Evolutionary conservation across 2,329 filamentous ascomycete genomes (phyloP).

Genomic region (Curvularia spicifera): DNA sequence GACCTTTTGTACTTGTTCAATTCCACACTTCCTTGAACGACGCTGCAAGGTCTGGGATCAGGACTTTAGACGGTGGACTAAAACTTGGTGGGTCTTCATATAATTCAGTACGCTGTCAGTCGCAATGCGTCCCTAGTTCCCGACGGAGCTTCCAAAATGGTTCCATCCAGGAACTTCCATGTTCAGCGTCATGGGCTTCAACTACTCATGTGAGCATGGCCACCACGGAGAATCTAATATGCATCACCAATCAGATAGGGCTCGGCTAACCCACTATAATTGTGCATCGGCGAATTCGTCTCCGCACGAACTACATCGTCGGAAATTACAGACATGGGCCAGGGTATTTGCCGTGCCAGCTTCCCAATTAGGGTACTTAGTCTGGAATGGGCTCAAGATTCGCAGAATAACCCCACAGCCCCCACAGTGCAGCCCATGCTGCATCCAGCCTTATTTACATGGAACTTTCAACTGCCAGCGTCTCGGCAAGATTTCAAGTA

Average conservation of each 20-base stretch:
- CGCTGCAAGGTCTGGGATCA: slow-evolving; percentile 1
- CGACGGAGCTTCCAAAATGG: slow-evolving; percentile 9
- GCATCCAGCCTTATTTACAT: slow-evolving; percentile 1
- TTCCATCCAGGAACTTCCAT: background rate
- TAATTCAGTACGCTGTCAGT: slow-evolving; percentile 5
- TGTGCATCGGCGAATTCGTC: slow-evolving; percentile 8
- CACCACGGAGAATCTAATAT: slow-evolving; percentile 8
- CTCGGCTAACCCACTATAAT: slow-evolving; percentile 1
- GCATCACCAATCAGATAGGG: slow-evolving; percentile 6
- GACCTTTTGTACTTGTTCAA: slow-evolving; percentile 10
- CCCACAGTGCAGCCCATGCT: background rate
- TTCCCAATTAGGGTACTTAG: background rate
- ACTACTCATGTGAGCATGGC: slow-evolving; percentile 10
- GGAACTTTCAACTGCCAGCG: slow-evolving; percentile 1
- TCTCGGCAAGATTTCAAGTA: background rate
- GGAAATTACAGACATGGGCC: slow-evolving; percentile 10
- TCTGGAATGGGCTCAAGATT: background rate
- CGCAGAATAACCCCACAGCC: background rate
- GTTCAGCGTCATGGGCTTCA: background rate
- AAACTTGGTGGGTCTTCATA: slow-evolving; percentile 11
- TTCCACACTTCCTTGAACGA: background rate
- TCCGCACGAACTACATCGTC: slow-evolving; percentile 14
- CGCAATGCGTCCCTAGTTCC: slow-evolving; percentile 18
- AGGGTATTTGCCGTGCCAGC: slow-evolving; percentile 9
- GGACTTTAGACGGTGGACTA: slow-evolving; percentile 14